A percentile compares a stretch with the other conserved stretches of the same genome.
Evolutionary conservation across 371 early-diverging fungal genomes (phyloP).

Genomic region (Capillidium rhysosporum): DNA sequence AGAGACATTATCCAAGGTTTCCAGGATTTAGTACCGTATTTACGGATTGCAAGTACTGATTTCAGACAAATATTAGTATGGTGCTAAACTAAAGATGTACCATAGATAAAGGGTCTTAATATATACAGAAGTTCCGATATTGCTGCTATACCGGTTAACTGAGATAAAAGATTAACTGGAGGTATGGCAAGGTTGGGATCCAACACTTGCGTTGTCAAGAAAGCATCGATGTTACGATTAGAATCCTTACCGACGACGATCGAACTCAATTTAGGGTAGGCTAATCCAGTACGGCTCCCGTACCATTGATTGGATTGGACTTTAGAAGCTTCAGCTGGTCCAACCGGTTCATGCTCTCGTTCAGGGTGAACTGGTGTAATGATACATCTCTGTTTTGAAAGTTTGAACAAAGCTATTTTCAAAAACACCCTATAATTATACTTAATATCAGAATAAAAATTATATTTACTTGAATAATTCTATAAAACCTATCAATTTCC

Average conservation of each 20-base stretch:
- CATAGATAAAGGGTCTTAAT: constrained; percentile 65
- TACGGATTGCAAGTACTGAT: constrained; percentile 46
- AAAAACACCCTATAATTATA: not conserved
- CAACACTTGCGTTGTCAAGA: constrained; percentile 36
- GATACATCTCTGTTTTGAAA: constrained; percentile 8
- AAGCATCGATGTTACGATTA: constrained; percentile 21
- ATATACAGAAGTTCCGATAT: constrained; percentile 64
- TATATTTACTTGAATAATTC: constrained; percentile 50
- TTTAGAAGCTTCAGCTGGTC: constrained; percentile 15
- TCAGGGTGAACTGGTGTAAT: constrained; percentile 40
- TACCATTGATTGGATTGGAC: constrained; percentile 18
- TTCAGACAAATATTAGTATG: not conserved
- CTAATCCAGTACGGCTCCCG: constrained; percentile 24
- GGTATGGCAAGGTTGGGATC: constrained; percentile 33
- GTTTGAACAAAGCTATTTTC: constrained; percentile 3
- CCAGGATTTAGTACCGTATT: constrained; percentile 57
- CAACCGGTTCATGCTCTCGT: constrained; percentile 45
- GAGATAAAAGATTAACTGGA: constrained; percentile 46
- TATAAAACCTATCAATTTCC: constrained; percentile 38
- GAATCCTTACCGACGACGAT: constrained; percentile 23
- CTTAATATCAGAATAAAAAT: not conserved
- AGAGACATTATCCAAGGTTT: constrained; percentile 71
- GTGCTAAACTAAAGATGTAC: constrained; percentile 11
- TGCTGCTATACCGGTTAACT: constrained; percentile 26
- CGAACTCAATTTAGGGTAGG: constrained; percentile 18